phyloP scores from a whole-genome alignment of 2,329 filamentous ascomycete genomes.

The Ascochyta lentis region DNA sequence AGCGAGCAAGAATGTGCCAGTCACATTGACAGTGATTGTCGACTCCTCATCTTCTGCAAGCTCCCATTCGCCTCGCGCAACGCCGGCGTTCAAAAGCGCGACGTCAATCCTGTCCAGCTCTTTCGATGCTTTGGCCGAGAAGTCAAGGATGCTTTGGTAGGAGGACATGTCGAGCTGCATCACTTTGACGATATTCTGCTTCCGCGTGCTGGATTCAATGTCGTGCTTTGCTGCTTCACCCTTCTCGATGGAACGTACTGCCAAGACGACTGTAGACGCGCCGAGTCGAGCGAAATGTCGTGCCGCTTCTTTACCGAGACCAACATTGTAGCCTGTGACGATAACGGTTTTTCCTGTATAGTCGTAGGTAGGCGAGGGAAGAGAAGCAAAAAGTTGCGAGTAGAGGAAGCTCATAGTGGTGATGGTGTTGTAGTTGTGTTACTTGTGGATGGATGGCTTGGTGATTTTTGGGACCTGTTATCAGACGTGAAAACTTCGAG shows the following conservation, averaged over 20 bases:
- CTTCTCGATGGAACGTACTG: conserved; percentile 36
- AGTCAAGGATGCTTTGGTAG: conserved; percentile 26
- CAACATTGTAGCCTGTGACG: conserved; percentile 49
- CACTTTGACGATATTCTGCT: conserved; percentile 26
- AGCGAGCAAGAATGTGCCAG: conserved; percentile 57
- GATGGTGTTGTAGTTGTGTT: too few relatives aligned
- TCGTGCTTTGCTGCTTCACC: conserved; percentile 35
- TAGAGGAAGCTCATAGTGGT: conserved; percentile 43
- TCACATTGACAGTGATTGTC: conserved; percentile 62
- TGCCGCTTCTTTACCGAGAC: conserved; percentile 42
- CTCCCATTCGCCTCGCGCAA: conserved; percentile 26
- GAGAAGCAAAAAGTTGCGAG: conserved; percentile 49
- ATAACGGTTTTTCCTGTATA: conserved; percentile 49
- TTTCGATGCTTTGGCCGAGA: conserved; percentile 25
- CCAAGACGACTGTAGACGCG: conserved; percentile 38
- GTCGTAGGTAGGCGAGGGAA: conserved; percentile 17
- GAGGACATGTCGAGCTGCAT: conserved; percentile 35
- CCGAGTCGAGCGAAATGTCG: conserved; percentile 36
- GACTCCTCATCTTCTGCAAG: conserved; percentile 37
- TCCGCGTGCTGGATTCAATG: conserved; percentile 27
- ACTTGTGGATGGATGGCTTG: too few relatives aligned
- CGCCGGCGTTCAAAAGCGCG: conserved; percentile 45
- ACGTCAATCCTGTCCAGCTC: conserved; percentile 39
- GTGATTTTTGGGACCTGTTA: too few relatives aligned
- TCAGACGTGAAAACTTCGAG: too few relatives aligned